Conservation (phyloP, 371 early-diverging fungal genomes). For the Mucor velutinosus region DNA sequence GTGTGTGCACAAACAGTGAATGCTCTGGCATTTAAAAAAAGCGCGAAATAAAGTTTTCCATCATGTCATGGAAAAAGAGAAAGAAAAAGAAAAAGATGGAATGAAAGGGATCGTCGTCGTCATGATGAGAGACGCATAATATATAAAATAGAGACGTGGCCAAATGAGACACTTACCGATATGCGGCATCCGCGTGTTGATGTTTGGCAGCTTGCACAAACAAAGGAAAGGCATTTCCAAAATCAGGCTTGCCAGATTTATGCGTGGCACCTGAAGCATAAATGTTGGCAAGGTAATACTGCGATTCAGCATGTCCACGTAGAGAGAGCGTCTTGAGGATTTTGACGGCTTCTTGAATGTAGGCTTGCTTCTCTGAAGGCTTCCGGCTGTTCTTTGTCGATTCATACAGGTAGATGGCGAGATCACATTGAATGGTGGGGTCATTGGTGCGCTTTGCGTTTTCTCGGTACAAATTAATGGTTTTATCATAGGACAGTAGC, state of each 20-base stretch:
- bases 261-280: slow-evolving; percentile 59
- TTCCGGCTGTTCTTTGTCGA: slow-evolving; percentile 49
- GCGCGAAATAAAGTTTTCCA: background rate
- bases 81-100: background rate
- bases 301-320: slow-evolving; percentile 63
- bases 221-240: slow-evolving; percentile 66
- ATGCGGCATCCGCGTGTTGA: slow-evolving; percentile 68
- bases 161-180: slow-evolving; percentile 35
- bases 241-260: slow-evolving; percentile 54
- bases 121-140: background rate
- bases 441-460: slow-evolving; percentile 67
- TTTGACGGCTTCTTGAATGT: slow-evolving; percentile 60
- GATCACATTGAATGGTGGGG: slow-evolving; percentile 75
- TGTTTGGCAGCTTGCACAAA: slow-evolving; percentile 72
- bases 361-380: slow-evolving; percentile 44
- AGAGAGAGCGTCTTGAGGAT: slow-evolving; percentile 58
- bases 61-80: background rate
- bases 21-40: slow-evolving; percentile 1
- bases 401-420: slow-evolving; percentile 71
- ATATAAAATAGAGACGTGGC: slow-evolving; percentile 2
- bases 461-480: slow-evolving; percentile 69
- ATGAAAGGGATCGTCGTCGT: background rate
- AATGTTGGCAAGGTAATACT: slow-evolving; percentile 67
- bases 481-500: slow-evolving; percentile 65
- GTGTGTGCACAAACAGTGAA: background rate